A percentile compares a stretch with the other conserved stretches of the same genome.
These are phyloP conservation scores for Colletotrichum sp. DNA, from an alignment of 2,329 filamentous ascomycete genomes.

Conservation along the genomic window DNA sequence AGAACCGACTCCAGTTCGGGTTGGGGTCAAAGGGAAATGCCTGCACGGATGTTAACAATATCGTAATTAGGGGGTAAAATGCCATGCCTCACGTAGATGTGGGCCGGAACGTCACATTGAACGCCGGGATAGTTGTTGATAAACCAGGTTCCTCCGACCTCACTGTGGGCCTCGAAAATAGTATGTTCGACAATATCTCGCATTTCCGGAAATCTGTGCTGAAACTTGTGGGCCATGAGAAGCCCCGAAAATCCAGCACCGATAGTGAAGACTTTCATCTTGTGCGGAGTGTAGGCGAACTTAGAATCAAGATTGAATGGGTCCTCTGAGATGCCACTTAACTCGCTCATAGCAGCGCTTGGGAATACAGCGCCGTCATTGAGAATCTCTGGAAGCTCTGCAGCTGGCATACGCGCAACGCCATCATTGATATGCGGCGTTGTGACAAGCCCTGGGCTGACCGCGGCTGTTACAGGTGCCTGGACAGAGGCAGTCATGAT, in stretches of 20 bases:
- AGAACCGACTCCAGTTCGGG: conserved; percentile 62
- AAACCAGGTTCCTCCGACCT: conserved; percentile 38
- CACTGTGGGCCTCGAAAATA: conserved; percentile 33
- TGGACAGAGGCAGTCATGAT: conserved; percentile 14
- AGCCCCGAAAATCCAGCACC: conserved; percentile 37
- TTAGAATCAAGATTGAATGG: conserved; percentile 29
- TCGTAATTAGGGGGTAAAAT: background rate
- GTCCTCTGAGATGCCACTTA: conserved; percentile 22
- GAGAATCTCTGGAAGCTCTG: conserved; percentile 6
- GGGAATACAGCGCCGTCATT: background rate
- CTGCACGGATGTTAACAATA: conserved; percentile 7
- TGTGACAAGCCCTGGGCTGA: background rate
- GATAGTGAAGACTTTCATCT: conserved; percentile 37
- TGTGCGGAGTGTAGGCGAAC: conserved; percentile 32
- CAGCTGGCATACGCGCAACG: background rate
- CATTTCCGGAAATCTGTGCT: conserved; percentile 37
- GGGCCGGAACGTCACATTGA: conserved; percentile 29
- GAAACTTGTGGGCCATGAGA: conserved; percentile 39
- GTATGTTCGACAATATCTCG: conserved; percentile 24
- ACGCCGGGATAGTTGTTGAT: conserved; percentile 35
- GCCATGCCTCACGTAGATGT: conserved; percentile 21
- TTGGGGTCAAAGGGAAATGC: conserved; percentile 61
- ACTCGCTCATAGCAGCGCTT: background rate
- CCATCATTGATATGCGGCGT: background rate
- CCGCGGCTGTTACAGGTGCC: background rate